Evolutionary conservation across 495 filamentous ascomycete species (phyloP).

Genomic region (Cercophora sp.): DNA sequence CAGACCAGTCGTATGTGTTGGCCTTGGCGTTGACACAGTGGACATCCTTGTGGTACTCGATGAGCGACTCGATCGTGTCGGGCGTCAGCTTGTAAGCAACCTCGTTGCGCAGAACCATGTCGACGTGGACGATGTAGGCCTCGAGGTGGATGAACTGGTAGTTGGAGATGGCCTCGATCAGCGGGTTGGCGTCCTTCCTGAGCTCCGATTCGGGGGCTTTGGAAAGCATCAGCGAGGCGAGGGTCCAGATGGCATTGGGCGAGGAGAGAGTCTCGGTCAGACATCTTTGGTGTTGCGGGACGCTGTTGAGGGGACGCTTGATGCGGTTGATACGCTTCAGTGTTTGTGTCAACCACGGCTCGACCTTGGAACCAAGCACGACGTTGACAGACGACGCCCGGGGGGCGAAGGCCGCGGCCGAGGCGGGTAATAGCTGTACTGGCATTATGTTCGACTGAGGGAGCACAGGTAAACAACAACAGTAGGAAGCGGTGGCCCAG

Average conservation of each 20-base stretch:
- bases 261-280: conserved; percentile 94
- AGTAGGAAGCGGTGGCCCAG: conserved; percentile 16
- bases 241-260: conserved; percentile 88
- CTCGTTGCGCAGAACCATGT: conserved; percentile 97
- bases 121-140: conserved; percentile 97
- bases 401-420: conserved; percentile 94
- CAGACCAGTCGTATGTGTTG: conserved; percentile 90
- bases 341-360: conserved; percentile 95
- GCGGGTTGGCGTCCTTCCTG: conserved; percentile 76
- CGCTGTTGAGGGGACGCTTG: conserved; percentile 97
- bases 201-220: conserved; percentile 89
- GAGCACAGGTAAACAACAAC: conserved; percentile 16
- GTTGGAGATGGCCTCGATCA: conserved; percentile 89
- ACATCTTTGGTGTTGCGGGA: conserved; percentile 93
- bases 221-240: conserved; percentile 88
- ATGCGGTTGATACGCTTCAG: conserved; percentile 96
- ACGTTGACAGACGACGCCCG: conserved; percentile 87
- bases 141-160: conserved; percentile 93
- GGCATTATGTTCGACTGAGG: conserved; percentile 63
- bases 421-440: conserved; percentile 85
- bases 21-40: conserved; percentile 88
- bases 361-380: conserved; percentile 88
- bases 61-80: conserved; percentile 90
- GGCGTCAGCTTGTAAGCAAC: conserved; percentile 98
- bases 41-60: conserved; percentile 96